Evolutionary conservation across 2,329 filamentous ascomycete genomes (phyloP).

Genomic region (Colletotrichum truncatum): DNA sequence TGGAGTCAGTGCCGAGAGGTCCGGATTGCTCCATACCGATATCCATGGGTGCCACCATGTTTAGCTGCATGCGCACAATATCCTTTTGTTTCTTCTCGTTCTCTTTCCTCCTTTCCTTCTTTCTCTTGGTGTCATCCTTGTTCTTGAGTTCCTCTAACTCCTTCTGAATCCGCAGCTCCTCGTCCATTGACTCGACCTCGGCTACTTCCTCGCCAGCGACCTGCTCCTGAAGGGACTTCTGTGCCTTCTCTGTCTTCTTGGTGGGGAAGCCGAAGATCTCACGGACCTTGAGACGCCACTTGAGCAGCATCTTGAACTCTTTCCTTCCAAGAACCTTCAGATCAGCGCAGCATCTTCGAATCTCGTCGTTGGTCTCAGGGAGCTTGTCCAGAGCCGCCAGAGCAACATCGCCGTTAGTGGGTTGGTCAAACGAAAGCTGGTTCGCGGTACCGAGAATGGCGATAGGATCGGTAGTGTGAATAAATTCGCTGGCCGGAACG

Average conservation of each 20-base stretch:
- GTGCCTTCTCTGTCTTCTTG: slow-evolving; percentile 66
- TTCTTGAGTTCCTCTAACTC: slow-evolving; percentile 87
- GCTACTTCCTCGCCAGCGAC: slow-evolving; percentile 75
- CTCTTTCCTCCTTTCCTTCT: slow-evolving; percentile 84
- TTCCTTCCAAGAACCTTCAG: slow-evolving; percentile 91
- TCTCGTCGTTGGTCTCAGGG: slow-evolving; percentile 86
- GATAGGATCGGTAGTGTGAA: slow-evolving; percentile 92
- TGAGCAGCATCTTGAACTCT: slow-evolving; percentile 89
- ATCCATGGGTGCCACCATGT: slow-evolving; percentile 96
- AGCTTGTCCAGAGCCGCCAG: slow-evolving; percentile 86
- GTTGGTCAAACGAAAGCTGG: slow-evolving; percentile 82
- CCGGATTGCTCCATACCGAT: slow-evolving; percentile 91
- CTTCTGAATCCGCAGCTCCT: slow-evolving; percentile 89
- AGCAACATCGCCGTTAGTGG: slow-evolving; percentile 84
- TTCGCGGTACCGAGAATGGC: slow-evolving; percentile 89
- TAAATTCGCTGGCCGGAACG: slow-evolving; percentile 87
- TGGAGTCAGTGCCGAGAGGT: slow-evolving; percentile 79
- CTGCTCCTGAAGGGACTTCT: slow-evolving; percentile 44
- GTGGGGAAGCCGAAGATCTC: slow-evolving; percentile 89
- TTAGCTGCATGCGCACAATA: slow-evolving; percentile 94
- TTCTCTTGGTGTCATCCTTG: slow-evolving; percentile 78
- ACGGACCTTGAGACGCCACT: slow-evolving; percentile 88
- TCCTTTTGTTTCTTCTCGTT: slow-evolving; percentile 96
- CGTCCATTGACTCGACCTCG: slow-evolving; percentile 89
- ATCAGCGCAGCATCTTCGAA: slow-evolving; percentile 81